Evolutionary conservation across 1,284 basidiomycete species (phyloP), one percentile per base, ranked within the genome.

Genomic region (Mycosarcoma mackinlayi): DNA sequence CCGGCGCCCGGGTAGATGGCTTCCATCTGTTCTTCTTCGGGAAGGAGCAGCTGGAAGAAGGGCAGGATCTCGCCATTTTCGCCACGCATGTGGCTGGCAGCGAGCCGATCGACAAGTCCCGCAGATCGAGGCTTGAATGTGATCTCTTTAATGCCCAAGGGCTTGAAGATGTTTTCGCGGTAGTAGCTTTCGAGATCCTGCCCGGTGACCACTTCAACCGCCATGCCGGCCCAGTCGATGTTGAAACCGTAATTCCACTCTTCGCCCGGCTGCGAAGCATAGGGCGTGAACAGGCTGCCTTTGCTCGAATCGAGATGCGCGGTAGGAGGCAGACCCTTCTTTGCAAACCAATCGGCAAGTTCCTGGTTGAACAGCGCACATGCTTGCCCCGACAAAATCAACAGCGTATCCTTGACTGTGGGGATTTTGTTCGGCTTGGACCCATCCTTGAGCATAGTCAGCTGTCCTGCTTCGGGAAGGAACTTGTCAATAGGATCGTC

Each of bases 401-500:
- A 35, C 16, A 76, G 41, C 16, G 61, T 46, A 28, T 63, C 47
- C 4, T 35, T 27, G 35, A 63, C 44, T 11, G 74, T 73, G 11
- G 71, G 68, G 47, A 64, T 72, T 40, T 62, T 62, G 44, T 75
- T 66, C 16, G 63, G 63, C 0, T 38, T 21, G 14, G 47, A 57
- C 25, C 67, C 75, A 23, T 70, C 57, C 40, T 51, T 46, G 33
- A 64, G 37, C 45, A 73, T 55, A 16, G 52, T 58, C 52, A 68
- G 58, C 19, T 65, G 24, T n/a, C 48, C 68, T 9, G 81, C 67
- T 46, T 79, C 77, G n/a, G 81, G 79, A 13, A 77, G 51, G 39
- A 72, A 66, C 44, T 66, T 61, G 27, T 51, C 58, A 21, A 48
- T 62, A 3, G 71, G 66, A 39, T 75, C 73, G 47, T 83, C 73